Evolutionary conservation across 345 rosid genomes (phyloP).

Genomic region (Stellera chamaejasme): DNA sequence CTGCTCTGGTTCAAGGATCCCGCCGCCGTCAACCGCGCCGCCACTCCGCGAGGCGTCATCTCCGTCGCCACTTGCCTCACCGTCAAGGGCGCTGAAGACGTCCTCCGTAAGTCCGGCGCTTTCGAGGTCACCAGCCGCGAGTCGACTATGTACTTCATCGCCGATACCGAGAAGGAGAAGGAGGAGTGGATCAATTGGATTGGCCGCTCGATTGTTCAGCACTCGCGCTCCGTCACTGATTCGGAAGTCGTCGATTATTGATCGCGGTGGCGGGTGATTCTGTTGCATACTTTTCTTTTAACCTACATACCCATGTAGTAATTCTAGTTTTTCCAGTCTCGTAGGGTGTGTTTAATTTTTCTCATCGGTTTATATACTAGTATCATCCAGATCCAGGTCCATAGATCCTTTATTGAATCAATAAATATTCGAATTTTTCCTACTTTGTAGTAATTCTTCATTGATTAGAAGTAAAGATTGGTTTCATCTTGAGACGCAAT

Average conservation of each 20-base stretch:
- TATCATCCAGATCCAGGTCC: too few species aligned
- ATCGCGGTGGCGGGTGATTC: conserved; percentile 19
- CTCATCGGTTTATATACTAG: too few species aligned
- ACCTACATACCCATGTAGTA: not conserved
- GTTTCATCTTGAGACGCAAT: too few species aligned
- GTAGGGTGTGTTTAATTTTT: too few species aligned
- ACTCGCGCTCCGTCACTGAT: conserved; percentile 71
- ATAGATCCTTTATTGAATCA: too few species aligned
- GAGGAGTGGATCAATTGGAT: conserved; percentile 93
- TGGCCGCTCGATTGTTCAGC: conserved; percentile 77
- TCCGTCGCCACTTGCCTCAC: conserved; percentile 62
- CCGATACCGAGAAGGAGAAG: conserved; percentile 73
- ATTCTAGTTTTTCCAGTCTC: not conserved
- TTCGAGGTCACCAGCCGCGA: conserved; percentile 63
- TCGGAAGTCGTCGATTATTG: conserved; percentile 69
- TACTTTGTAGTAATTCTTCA: too few species aligned
- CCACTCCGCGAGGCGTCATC: conserved; percentile 69
- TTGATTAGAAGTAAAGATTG: too few species aligned
- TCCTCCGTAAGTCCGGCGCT: conserved; percentile 57
- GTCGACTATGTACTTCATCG: conserved; percentile 65
- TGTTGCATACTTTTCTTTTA: not conserved
- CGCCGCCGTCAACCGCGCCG: conserved; percentile 27
- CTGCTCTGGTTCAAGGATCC: conserved; percentile 82
- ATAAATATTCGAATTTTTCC: too few species aligned
- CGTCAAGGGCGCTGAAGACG: conserved; percentile 85